These are phyloP conservation scores for Pleurotus salmoneostramineus DNA, from an alignment of 768 basidiomycete species.

Conservation along the genomic window DNA sequence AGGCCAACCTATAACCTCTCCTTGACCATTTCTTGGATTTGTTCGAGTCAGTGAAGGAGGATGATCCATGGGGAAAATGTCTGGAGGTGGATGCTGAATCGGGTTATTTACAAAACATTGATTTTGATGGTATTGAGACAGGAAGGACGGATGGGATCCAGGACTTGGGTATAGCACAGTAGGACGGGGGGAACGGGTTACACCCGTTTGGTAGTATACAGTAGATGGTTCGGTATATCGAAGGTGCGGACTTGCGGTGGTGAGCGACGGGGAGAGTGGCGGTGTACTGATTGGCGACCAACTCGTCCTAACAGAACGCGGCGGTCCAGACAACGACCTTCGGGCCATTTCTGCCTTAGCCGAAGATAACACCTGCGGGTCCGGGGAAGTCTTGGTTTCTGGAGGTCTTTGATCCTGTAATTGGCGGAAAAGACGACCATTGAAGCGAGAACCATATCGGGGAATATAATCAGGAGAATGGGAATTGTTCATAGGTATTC, in stretches of 20 bases:
- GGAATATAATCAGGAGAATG: slow-evolving; percentile 11
- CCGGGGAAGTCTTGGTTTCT: slow-evolving; percentile 12
- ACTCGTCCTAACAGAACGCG: slow-evolving; percentile 33
- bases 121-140: slow-evolving; percentile 36
- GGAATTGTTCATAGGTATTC: slow-evolving; percentile 10
- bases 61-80: slow-evolving; percentile 38
- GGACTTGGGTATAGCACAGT: slow-evolving; percentile 42
- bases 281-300: slow-evolving; percentile 33
- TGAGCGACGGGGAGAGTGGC: slow-evolving; percentile 48
- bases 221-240: slow-evolving; percentile 43
- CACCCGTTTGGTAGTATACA: slow-evolving; percentile 68
- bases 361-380: slow-evolving; percentile 21
- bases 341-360: slow-evolving; percentile 35
- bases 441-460: slow-evolving; percentile 6
- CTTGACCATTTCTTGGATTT: slow-evolving; percentile 18
- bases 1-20: slow-evolving; percentile 16
- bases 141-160: slow-evolving; percentile 36
- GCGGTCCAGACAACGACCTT: slow-evolving; percentile 41
- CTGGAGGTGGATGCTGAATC: slow-evolving; percentile 28
- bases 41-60: slow-evolving; percentile 35
- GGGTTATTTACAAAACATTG: slow-evolving; percentile 21
- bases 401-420: slow-evolving; percentile 17
- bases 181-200: slow-evolving; percentile 42
- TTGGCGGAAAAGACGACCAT: slow-evolving; percentile 10
- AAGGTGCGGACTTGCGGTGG: slow-evolving; percentile 28